phyloP scores from a whole-genome alignment of 106 monocot genomes.

The Platanthera guangdongensis region DNA sequence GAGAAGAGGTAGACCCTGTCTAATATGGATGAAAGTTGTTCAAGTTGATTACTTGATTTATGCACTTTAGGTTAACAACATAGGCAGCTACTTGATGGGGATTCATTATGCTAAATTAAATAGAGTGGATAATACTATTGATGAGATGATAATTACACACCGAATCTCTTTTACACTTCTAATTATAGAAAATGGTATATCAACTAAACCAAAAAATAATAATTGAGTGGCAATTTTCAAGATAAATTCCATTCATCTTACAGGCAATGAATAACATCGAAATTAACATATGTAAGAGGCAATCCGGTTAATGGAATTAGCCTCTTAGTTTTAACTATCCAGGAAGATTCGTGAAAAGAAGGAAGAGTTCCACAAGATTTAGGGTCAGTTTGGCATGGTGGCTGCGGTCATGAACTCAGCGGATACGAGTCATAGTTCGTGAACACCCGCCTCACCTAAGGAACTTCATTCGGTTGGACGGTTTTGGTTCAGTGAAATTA shows the following conservation, averaged over 20 bases:
- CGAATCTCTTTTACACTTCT: neutral
- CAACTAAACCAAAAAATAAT: neutral
- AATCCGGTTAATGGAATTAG: neutral
- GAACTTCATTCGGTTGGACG: neutral
- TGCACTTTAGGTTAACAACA: neutral
- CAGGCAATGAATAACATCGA: neutral
- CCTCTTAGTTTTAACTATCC: neutral
- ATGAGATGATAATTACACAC: neutral
- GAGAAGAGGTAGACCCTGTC: too few species aligned
- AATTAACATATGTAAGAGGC: neutral
- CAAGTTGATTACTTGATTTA: neutral
- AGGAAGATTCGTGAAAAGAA: too few species aligned
- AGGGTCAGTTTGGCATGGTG: neutral
- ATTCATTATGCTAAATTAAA: too few species aligned
- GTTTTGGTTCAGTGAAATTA: neutral
- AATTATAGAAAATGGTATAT: neutral
- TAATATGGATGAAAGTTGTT: neutral
- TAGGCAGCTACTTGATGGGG: too few species aligned
- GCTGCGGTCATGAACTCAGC: too few species aligned
- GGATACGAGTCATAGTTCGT: too few species aligned
- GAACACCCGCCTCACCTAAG: neutral
- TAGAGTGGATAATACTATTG: too few species aligned
- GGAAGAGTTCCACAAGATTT: neutral
- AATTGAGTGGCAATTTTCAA: neutral
- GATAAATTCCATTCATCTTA: neutral